phyloP scores from a whole-genome alignment of 257 asterid species.

The Primulina eburnea region DNA sequence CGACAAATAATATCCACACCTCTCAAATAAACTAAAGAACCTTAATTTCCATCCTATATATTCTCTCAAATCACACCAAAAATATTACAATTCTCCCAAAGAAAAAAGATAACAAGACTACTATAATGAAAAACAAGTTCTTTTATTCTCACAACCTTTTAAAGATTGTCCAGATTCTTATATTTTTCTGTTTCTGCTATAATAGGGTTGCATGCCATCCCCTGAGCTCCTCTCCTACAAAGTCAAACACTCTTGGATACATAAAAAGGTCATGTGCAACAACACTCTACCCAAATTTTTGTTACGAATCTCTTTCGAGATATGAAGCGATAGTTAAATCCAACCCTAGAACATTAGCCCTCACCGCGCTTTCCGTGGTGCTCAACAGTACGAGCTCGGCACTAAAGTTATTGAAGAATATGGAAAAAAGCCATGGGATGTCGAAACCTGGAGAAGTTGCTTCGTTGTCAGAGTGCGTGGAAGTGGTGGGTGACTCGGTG shows the following conservation, averaged over 20 bases:
- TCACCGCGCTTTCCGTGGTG: conserved; percentile 32
- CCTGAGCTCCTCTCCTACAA: not conserved
- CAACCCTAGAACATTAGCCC: conserved; percentile 33
- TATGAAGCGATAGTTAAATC: conserved; percentile 23
- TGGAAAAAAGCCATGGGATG: conserved; percentile 11
- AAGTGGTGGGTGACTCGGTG: conserved; percentile 37
- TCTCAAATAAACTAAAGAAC: too few species aligned
- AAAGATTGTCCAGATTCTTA: too few species aligned
- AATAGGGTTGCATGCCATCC: not conserved
- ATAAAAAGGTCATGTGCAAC: conserved; percentile 27
- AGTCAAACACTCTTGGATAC: not conserved
- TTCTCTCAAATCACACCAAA: too few species aligned
- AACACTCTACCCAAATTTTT: conserved; percentile 35
- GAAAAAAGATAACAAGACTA: too few species aligned
- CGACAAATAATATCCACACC: too few species aligned
- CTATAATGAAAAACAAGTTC: too few species aligned
- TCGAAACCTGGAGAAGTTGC: conserved; percentile 26
- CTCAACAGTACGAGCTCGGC: conserved; percentile 25
- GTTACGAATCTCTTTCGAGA: conserved; percentile 26
- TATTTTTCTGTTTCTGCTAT: too few species aligned
- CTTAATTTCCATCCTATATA: too few species aligned
- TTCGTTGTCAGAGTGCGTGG: conserved; percentile 39
- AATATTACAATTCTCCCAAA: too few species aligned
- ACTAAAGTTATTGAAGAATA: not conserved
- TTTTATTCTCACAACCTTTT: too few species aligned